A percentile compares a stretch with the other conserved stretches of the same genome.
Conservation (phyloP, 129 eudicot genomes). For the Solidago caesia region DNA sequence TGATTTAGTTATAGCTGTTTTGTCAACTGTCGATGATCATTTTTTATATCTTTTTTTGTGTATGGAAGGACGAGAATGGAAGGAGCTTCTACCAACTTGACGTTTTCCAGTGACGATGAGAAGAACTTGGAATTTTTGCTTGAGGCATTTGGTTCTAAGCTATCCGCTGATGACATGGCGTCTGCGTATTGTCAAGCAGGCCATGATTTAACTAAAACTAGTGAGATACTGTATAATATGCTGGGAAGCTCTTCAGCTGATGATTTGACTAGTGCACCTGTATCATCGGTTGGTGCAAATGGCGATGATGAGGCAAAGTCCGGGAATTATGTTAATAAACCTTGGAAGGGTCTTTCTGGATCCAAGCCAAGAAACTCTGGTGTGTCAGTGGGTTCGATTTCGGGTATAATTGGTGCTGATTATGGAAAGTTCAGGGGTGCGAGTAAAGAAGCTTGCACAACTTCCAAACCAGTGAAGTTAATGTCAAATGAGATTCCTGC, state of each 20-base stretch:
- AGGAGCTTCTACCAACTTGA: conserved; percentile 32
- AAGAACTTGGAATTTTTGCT: conserved; percentile 56
- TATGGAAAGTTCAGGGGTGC: conserved; percentile 45
- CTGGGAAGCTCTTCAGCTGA: conserved; percentile 44
- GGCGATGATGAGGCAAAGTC: conserved; percentile 39
- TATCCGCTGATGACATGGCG: conserved; percentile 64
- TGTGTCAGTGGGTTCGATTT: conserved; percentile 57
- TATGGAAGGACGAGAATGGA: conserved; percentile 46
- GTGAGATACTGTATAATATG: conserved; percentile 49
- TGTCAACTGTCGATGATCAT: conserved; percentile 13
- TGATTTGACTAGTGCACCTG: conserved; percentile 25
- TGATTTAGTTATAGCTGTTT: not conserved
- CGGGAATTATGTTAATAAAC: conserved; percentile 3
- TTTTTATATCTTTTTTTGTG: conserved; percentile 22
- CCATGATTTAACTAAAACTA: conserved; percentile 40
- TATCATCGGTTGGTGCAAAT: conserved; percentile 33
- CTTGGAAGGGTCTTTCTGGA: conserved; percentile 19
- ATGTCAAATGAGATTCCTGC: conserved; percentile 48
- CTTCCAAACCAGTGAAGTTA: conserved; percentile 49
- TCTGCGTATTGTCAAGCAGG: conserved; percentile 64
- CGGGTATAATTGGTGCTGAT: conserved; percentile 51
- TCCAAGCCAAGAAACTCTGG: conserved; percentile 42
- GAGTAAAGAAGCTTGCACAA: conserved; percentile 26
- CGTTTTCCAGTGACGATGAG: conserved; percentile 37
- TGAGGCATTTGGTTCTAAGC: conserved; percentile 60